A percentile compares a stretch with the other conserved stretches of the same genome.
These are phyloP conservation scores for Sugiyamaella xylanicola DNA, from an alignment of 1,139 yeast species.

Conservation along the genomic window DNA sequence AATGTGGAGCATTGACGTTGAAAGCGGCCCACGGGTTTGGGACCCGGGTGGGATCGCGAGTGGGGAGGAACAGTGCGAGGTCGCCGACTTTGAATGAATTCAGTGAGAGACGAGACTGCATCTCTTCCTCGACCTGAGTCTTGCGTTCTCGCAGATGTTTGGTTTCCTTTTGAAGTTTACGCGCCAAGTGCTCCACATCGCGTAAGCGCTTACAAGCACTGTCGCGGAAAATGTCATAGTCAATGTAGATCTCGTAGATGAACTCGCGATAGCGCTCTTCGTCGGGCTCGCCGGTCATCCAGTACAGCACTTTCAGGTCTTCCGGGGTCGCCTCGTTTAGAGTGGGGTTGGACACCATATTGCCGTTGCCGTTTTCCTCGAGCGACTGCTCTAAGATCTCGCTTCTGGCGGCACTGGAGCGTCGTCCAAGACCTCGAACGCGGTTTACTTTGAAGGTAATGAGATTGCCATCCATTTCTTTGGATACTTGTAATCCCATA, in stretches of 20 bases:
- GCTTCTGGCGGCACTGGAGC: constrained; percentile 20
- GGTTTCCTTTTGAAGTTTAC: constrained; percentile 78
- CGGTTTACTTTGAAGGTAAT: constrained; percentile 38
- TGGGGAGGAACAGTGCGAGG: constrained; percentile 79
- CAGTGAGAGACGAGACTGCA: constrained; percentile 61
- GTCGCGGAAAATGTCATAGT: constrained; percentile 58
- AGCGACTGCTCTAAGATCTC: background rate
- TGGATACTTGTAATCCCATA: constrained; percentile 62
- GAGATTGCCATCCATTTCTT: constrained; percentile 36
- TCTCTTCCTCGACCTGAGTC: constrained; percentile 41
- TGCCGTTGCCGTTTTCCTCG: background rate
- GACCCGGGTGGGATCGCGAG: constrained; percentile 52
- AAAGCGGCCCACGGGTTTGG: constrained; percentile 84
- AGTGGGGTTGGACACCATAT: background rate
- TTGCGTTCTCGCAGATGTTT: constrained; percentile 54
- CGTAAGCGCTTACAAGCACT: constrained; percentile 76
- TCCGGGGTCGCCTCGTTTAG: constrained; percentile 5
- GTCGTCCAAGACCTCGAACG: constrained; percentile 38
- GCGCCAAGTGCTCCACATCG: constrained; percentile 91
- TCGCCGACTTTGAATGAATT: constrained; percentile 66
- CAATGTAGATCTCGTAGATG: constrained; percentile 44
- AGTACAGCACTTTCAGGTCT: constrained; percentile 33
- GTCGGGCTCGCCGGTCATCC: constrained; percentile 37
- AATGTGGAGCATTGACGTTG: constrained; percentile 79
- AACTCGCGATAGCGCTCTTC: constrained; percentile 37